Evolutionary conservation across 2,329 filamentous ascomycete genomes (phyloP).

Genomic region (Calonectria pauciramosa): DNA sequence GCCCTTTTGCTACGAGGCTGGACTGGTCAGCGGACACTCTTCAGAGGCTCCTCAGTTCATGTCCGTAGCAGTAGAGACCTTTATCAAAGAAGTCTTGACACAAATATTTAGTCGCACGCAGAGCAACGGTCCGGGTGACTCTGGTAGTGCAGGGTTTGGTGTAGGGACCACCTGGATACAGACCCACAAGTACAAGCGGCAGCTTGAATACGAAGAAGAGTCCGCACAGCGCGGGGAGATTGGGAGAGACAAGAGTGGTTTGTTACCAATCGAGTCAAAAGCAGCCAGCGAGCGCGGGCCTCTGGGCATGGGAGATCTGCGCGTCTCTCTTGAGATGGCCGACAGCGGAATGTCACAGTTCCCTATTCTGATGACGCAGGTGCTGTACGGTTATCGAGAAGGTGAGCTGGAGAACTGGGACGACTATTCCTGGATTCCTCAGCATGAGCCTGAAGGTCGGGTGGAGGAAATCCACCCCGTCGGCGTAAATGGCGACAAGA

Average conservation of each 20-base stretch:
- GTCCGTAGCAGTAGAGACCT: constrained; percentile 75
- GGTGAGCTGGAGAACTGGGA: constrained; percentile 79
- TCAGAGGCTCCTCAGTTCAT: constrained; percentile 74
- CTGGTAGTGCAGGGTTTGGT: constrained; percentile 73
- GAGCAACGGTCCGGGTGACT: constrained; percentile 74
- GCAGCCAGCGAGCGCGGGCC: constrained; percentile 79
- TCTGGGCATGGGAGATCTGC: constrained; percentile 82
- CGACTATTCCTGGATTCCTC: constrained; percentile 69
- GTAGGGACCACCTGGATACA: constrained; percentile 80
- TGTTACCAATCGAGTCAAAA: constrained; percentile 86
- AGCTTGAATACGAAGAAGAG: constrained; percentile 82
- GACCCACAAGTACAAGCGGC: constrained; percentile 82
- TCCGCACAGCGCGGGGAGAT: constrained; percentile 80
- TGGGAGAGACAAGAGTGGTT: constrained; percentile 78
- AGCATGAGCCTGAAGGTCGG: constrained; percentile 44
- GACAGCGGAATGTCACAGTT: constrained; percentile 84
- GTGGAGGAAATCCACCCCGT: constrained; percentile 48
- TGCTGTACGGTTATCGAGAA: constrained; percentile 80
- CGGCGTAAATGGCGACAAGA: constrained; percentile 53
- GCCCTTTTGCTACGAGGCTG: constrained; percentile 77
- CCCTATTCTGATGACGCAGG: constrained; percentile 78
- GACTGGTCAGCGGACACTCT: constrained; percentile 70
- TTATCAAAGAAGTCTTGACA: constrained; percentile 76
- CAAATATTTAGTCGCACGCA: constrained; percentile 74
- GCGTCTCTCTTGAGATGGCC: constrained; percentile 80